These are phyloP conservation scores for Suaeda aralocaspica DNA, from an alignment of 148 eudicot genomes.

Conservation along the genomic window DNA sequence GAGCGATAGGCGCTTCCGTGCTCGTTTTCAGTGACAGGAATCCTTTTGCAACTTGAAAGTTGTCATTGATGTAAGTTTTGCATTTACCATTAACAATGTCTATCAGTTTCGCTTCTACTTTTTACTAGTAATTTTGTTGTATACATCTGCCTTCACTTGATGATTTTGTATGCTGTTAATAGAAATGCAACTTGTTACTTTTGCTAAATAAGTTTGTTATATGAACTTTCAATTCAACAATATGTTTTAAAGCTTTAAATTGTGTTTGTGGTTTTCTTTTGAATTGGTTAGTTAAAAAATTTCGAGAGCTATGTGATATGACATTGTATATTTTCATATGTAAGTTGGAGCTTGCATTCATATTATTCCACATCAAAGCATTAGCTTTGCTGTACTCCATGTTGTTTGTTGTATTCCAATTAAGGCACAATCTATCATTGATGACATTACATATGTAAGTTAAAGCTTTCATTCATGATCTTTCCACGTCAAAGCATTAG, in stretches of 20 bases:
- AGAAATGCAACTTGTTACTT: constrained; percentile 12
- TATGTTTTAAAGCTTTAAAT: neutral
- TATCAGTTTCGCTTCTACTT: neutral
- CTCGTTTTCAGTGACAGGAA: neutral
- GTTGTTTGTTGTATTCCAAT: too few relatives aligned
- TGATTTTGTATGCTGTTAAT: neutral
- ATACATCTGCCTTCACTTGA: neutral
- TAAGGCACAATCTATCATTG: too few relatives aligned
- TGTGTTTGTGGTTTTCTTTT: neutral
- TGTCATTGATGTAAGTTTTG: neutral
- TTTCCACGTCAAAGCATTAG: neutral
- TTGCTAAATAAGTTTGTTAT: constrained; percentile 1
- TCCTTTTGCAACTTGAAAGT: neutral
- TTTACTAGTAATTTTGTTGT: neutral
- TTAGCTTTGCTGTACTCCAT: too few relatives aligned
- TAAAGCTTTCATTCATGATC: neutral
- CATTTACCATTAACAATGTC: neutral
- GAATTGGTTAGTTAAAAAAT: constrained; percentile 1
- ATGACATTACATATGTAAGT: neutral
- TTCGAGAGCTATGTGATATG: too few relatives aligned
- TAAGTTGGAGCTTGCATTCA: too few relatives aligned
- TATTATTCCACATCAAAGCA: neutral
- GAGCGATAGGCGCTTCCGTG: neutral
- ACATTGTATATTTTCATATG: too few relatives aligned
- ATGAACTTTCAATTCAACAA: neutral